Percentiles rank a stretch among this genome's conserved stretches.
These are phyloP conservation scores for Ophiostoma sp. DNA, from an alignment of 2,329 filamentous ascomycete species.

Conservation along the genomic window DNA sequence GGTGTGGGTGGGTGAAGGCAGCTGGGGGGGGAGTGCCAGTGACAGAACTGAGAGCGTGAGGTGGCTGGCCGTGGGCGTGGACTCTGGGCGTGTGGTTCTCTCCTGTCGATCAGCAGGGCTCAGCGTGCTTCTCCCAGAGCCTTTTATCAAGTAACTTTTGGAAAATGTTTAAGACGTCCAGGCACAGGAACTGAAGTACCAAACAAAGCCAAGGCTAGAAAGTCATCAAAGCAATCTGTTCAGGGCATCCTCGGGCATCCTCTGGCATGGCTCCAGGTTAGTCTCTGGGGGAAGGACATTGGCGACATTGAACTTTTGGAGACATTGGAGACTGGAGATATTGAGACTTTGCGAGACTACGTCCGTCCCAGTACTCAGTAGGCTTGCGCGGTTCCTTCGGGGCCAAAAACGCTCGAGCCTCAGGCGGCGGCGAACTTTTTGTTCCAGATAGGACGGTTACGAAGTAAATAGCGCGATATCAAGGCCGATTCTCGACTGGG, in stretches of 20 bases:
- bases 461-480: not conserved
- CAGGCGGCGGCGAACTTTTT: not conserved
- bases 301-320: not conserved
- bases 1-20: constrained; percentile 12
- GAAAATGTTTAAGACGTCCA: not conserved
- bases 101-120: constrained; percentile 18
- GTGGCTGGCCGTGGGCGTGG: constrained; percentile 5
- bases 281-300: not conserved
- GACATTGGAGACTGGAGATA: not conserved
- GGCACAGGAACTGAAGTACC: not conserved
- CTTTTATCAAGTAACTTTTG: not conserved
- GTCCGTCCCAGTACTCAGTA: too few relatives aligned
- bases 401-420: constrained; percentile 13
- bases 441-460: constrained; percentile 1
- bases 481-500: not conserved
- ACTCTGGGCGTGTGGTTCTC: not conserved
- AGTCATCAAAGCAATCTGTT: not conserved
- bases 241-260: not conserved
- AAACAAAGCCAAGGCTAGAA: not conserved
- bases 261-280: not conserved
- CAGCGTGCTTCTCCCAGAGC: not conserved
- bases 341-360: not conserved
- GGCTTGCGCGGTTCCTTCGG: constrained; percentile 10
- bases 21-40: not conserved
- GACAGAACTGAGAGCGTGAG: not conserved